phyloP scores from a whole-genome alignment of 768 basidiomycete genomes.

The Amanita pseudoporphyria region DNA sequence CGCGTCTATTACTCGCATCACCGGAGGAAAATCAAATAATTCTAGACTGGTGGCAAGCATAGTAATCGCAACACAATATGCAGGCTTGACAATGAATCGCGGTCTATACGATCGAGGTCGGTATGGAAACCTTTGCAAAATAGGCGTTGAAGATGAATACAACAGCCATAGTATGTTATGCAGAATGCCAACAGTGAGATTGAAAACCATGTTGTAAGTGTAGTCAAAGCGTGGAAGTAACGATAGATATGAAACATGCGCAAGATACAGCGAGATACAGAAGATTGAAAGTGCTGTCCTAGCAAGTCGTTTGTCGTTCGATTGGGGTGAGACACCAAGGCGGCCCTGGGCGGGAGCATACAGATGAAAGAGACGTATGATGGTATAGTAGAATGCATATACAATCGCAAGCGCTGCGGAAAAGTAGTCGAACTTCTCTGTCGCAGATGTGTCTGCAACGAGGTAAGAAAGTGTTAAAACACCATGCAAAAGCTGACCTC shows the following conservation, averaged over 20 bases:
- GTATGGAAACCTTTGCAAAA: slow-evolving; percentile 46
- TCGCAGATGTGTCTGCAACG: slow-evolving; percentile 58
- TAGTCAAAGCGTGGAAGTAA: slow-evolving; percentile 82
- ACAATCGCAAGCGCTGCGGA: slow-evolving; percentile 83
- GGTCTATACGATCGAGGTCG: slow-evolving; percentile 52
- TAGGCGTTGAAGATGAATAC: slow-evolving; percentile 44
- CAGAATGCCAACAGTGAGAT: slow-evolving; percentile 59
- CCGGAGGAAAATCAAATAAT: slow-evolving; percentile 85
- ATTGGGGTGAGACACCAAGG: not conserved
- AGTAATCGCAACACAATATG: slow-evolving; percentile 56
- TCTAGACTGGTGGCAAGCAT: slow-evolving; percentile 73
- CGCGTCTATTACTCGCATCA: slow-evolving; percentile 70
- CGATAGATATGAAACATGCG: slow-evolving; percentile 73
- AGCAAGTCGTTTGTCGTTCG: slow-evolving; percentile 12
- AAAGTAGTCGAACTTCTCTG: slow-evolving; percentile 93
- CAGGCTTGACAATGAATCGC: slow-evolving; percentile 40
- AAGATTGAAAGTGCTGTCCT: slow-evolving; percentile 33
- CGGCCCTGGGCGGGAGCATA: slow-evolving; percentile 34
- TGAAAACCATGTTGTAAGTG: slow-evolving; percentile 86
- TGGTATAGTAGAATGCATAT: slow-evolving; percentile 69
- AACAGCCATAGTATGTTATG: slow-evolving; percentile 80
- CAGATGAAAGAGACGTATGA: slow-evolving; percentile 68
- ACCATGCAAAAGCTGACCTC: slow-evolving; percentile 37
- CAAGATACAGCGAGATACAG: slow-evolving; percentile 47
- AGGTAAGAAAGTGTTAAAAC: not conserved